A percentile compares a stretch with the other conserved stretches of the same genome.
Evolutionary conservation across 805 yeast species (phyloP).

Genomic region (Yamadazyma philogaea): DNA sequence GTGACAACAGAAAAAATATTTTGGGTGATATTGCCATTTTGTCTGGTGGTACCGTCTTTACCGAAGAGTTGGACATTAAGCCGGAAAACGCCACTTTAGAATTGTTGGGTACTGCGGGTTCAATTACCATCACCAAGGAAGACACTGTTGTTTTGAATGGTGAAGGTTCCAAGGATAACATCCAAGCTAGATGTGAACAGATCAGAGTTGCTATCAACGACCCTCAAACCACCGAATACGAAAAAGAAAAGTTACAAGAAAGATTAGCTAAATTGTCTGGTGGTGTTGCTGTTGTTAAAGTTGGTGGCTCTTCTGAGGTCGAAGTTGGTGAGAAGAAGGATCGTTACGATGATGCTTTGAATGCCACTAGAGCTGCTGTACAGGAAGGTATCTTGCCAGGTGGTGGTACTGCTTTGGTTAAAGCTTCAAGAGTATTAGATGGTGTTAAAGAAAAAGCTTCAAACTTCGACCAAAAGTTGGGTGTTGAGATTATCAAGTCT

Average conservation of each 20-base stretch:
- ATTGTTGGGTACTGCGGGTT: slow-evolving; percentile 85
- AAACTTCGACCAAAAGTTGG: slow-evolving; percentile 95
- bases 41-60: slow-evolving; percentile 88
- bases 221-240: slow-evolving; percentile 79
- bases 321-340: slow-evolving; percentile 99
- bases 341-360: slow-evolving; percentile 96
- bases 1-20: slow-evolving; percentile 96
- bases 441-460: slow-evolving; percentile 57
- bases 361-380: slow-evolving; percentile 98
- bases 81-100: slow-evolving; percentile 93
- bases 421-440: slow-evolving; percentile 79
- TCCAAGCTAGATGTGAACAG: slow-evolving; percentile 87
- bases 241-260: slow-evolving; percentile 94
- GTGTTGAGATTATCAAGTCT: slow-evolving; percentile 87
- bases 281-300: slow-evolving; percentile 97
- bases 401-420: slow-evolving; percentile 97
- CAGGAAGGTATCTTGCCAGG: slow-evolving; percentile 99
- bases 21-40: slow-evolving; percentile 93
- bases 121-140: slow-evolving; percentile 90
- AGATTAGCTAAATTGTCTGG: slow-evolving; percentile 95
- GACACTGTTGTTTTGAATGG: slow-evolving; percentile 94
- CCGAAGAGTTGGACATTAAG: slow-evolving; percentile 92
- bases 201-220: slow-evolving; percentile 80
- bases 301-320: slow-evolving; percentile 95
- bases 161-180: slow-evolving; percentile 78